Percentiles rank a stretch among this genome's conserved stretches.
Evolutionary conservation across 108 stramenopile species (phyloP).

Genomic region (Tribonema minus): DNA sequence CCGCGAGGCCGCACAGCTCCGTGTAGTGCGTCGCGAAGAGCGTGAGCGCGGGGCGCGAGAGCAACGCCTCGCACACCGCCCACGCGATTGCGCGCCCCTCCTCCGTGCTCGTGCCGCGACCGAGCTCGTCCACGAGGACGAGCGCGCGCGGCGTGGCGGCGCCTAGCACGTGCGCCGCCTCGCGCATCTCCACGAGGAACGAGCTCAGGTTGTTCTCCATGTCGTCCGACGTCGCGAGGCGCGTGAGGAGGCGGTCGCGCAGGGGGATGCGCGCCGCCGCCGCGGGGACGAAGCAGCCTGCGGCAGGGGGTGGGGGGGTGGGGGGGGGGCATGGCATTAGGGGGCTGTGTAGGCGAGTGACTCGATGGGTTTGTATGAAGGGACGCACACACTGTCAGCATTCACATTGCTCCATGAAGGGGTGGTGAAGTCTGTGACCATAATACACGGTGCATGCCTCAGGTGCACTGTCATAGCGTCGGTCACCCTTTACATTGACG

Average conservation of each 20-base stretch:
- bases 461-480: too few relatives aligned
- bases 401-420: too few relatives aligned
- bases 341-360: too few relatives aligned
- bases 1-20: conserved; percentile 7
- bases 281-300: conserved; percentile 50
- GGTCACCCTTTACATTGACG: too few relatives aligned
- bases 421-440: too few relatives aligned
- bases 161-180: conserved; percentile 29
- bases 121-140: conserved; percentile 46
- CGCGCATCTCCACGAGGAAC: conserved; percentile 46
- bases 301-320: too few relatives aligned
- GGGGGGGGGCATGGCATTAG: too few relatives aligned
- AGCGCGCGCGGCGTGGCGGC: conserved; percentile 70
- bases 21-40: conserved; percentile 48
- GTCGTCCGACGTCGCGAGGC: conserved; percentile 48
- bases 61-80: conserved; percentile 24
- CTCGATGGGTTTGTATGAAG: too few relatives aligned
- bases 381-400: too few relatives aligned
- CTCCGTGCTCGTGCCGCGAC: conserved; percentile 42
- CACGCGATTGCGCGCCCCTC: conserved; percentile 41
- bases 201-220: conserved; percentile 56
- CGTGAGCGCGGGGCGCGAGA: conserved; percentile 15
- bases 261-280: conserved; percentile 33
- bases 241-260: conserved; percentile 28
- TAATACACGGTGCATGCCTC: too few relatives aligned